Conservation (phyloP, 2,329 filamentous ascomycete genomes). For the Sporothrix mexicana region DNA sequence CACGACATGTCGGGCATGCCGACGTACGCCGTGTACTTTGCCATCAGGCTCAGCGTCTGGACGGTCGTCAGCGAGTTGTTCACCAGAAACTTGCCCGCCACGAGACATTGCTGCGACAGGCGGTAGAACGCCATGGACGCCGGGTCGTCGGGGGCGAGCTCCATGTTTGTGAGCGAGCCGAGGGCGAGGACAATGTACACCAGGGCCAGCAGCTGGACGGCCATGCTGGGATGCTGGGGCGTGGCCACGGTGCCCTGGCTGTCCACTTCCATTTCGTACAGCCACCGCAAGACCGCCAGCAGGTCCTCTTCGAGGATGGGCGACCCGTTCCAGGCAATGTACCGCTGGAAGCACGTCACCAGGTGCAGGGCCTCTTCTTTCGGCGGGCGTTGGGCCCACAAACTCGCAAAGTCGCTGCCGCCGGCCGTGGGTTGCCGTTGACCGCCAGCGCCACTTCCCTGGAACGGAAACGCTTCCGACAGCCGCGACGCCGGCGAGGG, state of each 20-base stretch:
- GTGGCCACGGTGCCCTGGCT: neutral
- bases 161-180: conserved; percentile 26
- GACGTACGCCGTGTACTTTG: conserved; percentile 27
- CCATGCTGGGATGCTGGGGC: conserved; percentile 24
- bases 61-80: conserved; percentile 24
- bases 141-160: conserved; percentile 25
- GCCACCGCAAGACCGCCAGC: conserved; percentile 5
- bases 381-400: conserved; percentile 19
- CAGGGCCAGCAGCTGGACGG: conserved; percentile 24
- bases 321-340: conserved; percentile 28
- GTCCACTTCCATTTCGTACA: conserved; percentile 1
- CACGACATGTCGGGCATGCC: conserved; percentile 28
- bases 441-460: neutral
- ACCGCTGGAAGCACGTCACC: conserved; percentile 22
- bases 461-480: conserved; percentile 18
- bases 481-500: neutral
- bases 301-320: conserved; percentile 19
- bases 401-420: neutral
- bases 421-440: neutral
- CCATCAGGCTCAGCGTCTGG: conserved; percentile 21
- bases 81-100: conserved; percentile 22
- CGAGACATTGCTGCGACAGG: conserved; percentile 25
- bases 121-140: conserved; percentile 15
- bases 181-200: conserved; percentile 20
- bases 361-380: conserved; percentile 27